Evolutionary conservation across 495 filamentous ascomycete species (phyloP), one percentile per base, ranked within the genome.

Genomic region (Tuber melanosporum): DNA sequence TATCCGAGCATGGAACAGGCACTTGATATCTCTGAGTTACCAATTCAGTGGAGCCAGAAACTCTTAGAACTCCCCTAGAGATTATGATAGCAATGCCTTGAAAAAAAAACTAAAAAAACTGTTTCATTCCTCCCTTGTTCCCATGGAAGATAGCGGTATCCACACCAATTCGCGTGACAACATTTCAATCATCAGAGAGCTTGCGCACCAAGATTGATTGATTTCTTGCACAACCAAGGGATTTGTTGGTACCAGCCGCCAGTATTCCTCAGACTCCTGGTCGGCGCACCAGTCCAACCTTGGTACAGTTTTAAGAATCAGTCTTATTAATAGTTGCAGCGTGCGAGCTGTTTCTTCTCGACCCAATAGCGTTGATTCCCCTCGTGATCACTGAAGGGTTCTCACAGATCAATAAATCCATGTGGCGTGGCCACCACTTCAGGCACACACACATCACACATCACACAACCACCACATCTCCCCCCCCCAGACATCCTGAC

Each of bases 391-490:
- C 14, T 1, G 45, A 32, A 66, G 57, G 57, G 57, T 66, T 66
- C 12, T n/a, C 26, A 41, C 57, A 32, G n/a, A 66, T 32, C 57
- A 66, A 17, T 10, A 66, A 66, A 32, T n/a, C 57, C 57, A 66
- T 66, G 57, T 66, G 57, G 57, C n/a, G 57, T 66, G 57, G 57
- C n/a, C n/a, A 32, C 57, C 57, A 32, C 57, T 32, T 32, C 57
- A 66, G 57, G 57, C 57, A 66, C n/a, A 32, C n/a, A 32, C 57
- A 32, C 49, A 57, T 57, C 49, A 57, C 49, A 57, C 22, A 52
- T 17, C 10, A 17, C 15, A 17, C 15, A 46, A 17, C 45, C 45
- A 57, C 22, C 49, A 12, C 12, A 49, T 49, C 47, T 22, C 1
- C 19, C 49, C 47, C 49, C 49, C 22, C 22, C 22, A 26, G 49